Base-by-base conservation (phyloP, 768 basidiomycete genomes). In the Suillus americanus region DNA sequence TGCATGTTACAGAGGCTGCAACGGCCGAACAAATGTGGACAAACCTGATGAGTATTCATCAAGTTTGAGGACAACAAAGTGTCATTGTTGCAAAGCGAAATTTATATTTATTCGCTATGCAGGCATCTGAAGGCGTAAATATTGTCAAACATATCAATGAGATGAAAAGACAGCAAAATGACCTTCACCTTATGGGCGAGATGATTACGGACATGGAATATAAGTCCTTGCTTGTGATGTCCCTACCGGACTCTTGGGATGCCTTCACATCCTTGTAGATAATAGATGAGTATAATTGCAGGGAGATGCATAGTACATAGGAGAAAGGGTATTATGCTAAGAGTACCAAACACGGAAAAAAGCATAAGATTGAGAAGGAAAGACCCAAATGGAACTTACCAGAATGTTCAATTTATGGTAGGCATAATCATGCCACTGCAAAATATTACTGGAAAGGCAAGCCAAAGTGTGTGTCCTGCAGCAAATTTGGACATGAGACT, bases 1-100 rank as follows among this genome's bases (percentile, higher is more conserved):
- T 55, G 35, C 35, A 35, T 35, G 35, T 35, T 35, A 35, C 35
- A 35, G 35, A 35, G 35, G 35, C 35, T 35, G 35, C 35, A 35
- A 35, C 1, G 5, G 35, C 35, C 35, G 35, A 35, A 35, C 35
- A 35, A 9, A 35, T 35, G 35, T 65, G 65, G 65, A 14, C 50
- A 4, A 62, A 48, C 23, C 35, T 65, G 8, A 46, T 40, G 20
- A 6, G 16, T 3, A 37, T 62, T 4, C 56, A 65, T 60, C 56
- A 65, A 38, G 35, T 25, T 18, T 6, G 16, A 25, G 62, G 65
- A 12, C 55, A 62, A 33, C 65, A 62, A n/a, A 48, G 28, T 16
- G 35, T 64, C 16, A 37, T 41, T 1, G 37, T 43, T 5, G 13
- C 33, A 1, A 64, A 46, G 25, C 30, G 16, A n/a, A 48, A 30